These are phyloP conservation scores for Cladochytrium replicatum DNA, from an alignment of 192 early-diverging fungal genomes.

Conservation along the genomic window DNA sequence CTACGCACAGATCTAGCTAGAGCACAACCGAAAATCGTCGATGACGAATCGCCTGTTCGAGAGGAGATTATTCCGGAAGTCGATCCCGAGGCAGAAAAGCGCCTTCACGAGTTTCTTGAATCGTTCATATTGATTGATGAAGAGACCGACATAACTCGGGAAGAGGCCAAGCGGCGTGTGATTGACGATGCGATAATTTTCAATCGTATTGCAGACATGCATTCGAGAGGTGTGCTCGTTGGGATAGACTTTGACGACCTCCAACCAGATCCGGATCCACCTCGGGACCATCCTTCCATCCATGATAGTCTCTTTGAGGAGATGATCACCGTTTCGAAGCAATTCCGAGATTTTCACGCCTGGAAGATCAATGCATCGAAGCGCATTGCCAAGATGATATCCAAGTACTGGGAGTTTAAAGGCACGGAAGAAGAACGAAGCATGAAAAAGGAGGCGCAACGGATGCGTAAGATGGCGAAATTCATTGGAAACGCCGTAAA, in stretches of 20 bases:
- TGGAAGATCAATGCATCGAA: conserved; percentile 29
- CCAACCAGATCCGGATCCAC: conserved; percentile 15
- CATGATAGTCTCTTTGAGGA: conserved; percentile 32
- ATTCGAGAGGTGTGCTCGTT: conserved; percentile 34
- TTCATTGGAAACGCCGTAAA: conserved; percentile 54
- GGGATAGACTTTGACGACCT: conserved; percentile 5
- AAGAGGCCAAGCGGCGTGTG: conserved; percentile 25
- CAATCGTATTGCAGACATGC: conserved; percentile 30
- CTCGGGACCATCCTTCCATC: conserved; percentile 25
- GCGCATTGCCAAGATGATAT: conserved; percentile 41
- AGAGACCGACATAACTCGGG: conserved; percentile 45
- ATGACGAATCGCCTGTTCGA: no score
- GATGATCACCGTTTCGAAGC: conserved; percentile 29
- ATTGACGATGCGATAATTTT: conserved; percentile 29
- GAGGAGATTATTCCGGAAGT: conserved; percentile 8
- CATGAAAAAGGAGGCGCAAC: conserved; percentile 39
- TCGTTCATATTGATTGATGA: conserved; percentile 55
- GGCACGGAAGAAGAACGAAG: conserved; percentile 39
- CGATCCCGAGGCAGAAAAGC: not conserved
- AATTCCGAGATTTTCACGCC: conserved; percentile 32
- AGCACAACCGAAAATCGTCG: no score
- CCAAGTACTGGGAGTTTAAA: conserved; percentile 43
- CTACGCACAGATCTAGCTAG: no score
- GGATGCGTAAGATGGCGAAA: conserved; percentile 49
- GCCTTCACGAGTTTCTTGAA: conserved; percentile 15